These are phyloP conservation scores for Rubus idaeus DNA, from an alignment of 306 rosid species.

Conservation along the genomic window DNA sequence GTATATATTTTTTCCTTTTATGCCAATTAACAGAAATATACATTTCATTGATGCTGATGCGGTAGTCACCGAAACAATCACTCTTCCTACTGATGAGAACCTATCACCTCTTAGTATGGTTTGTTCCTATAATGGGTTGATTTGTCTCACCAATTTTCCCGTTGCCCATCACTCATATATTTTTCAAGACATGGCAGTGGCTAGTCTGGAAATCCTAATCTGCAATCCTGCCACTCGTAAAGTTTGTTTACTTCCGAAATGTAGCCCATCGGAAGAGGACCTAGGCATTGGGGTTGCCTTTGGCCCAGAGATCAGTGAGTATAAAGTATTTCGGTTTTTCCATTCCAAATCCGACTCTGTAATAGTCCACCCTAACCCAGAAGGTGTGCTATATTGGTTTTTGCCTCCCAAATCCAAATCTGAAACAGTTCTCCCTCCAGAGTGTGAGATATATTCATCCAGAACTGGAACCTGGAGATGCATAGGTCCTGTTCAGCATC, in stretches of 20 bases:
- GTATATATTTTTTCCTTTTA: slow-evolving; percentile 26
- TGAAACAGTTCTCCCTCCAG: neutral
- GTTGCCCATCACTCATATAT: neutral
- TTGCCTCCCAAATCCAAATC: neutral
- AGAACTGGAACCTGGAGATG: slow-evolving; percentile 24
- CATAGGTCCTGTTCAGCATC: slow-evolving; percentile 22
- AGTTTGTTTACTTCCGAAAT: slow-evolving; percentile 17
- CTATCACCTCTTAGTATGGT: slow-evolving; percentile 20
- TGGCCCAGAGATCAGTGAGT: slow-evolving; percentile 23
- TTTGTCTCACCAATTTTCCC: slow-evolving; percentile 31
- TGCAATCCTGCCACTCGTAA: slow-evolving; percentile 36
- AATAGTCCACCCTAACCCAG: neutral
- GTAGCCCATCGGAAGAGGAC: slow-evolving; percentile 17
- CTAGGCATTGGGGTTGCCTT: slow-evolving; percentile 31
- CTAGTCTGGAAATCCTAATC: slow-evolving; percentile 25
- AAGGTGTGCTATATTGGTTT: slow-evolving; percentile 13
- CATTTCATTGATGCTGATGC: slow-evolving; percentile 21
- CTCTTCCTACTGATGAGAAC: slow-evolving; percentile 18
- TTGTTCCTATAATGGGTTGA: slow-evolving; percentile 30
- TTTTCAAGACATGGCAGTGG: neutral
- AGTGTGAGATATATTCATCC: slow-evolving; percentile 35
- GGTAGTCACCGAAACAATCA: slow-evolving; percentile 1
- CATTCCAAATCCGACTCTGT: neutral
- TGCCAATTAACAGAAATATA: slow-evolving; percentile 10
- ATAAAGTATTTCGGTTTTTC: slow-evolving; percentile 30